Evolutionary conservation across 208 protist genomes (phyloP).

Genomic region (Crithidia acanthocephali): DNA sequence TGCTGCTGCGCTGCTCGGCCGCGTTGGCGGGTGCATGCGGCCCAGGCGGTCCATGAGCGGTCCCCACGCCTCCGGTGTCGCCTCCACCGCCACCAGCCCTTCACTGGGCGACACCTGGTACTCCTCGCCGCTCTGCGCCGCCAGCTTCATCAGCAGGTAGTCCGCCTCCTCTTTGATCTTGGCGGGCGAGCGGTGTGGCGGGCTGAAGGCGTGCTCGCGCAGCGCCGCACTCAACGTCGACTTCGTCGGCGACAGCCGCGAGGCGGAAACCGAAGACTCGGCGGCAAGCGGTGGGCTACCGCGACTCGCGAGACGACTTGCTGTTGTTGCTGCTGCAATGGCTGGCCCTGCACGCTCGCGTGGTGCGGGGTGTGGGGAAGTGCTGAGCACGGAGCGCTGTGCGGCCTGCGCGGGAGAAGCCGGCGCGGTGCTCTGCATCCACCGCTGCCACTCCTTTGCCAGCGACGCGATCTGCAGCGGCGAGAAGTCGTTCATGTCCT

Average conservation of each 20-base stretch:
- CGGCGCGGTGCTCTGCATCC: slow-evolving; percentile 1
- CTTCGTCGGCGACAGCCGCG: slow-evolving; percentile 16
- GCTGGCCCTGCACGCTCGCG: background rate
- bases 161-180: slow-evolving; percentile 38
- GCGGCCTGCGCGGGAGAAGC: background rate
- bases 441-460: slow-evolving; percentile 46
- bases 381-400: background rate
- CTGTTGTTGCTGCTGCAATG: background rate
- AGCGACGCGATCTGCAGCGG: slow-evolving; percentile 55
- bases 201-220: slow-evolving; percentile 27
- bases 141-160: slow-evolving; percentile 38
- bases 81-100: slow-evolving; percentile 40
- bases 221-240: slow-evolving; percentile 25
- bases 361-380: background rate
- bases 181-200: slow-evolving; percentile 29
- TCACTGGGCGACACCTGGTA: slow-evolving; percentile 33
- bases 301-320: background rate
- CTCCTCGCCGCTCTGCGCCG: slow-evolving; percentile 33
- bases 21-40: slow-evolving; percentile 22
- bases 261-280: background rate
- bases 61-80: slow-evolving; percentile 32
- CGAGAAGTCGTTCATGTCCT: slow-evolving; percentile 61
- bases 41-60: slow-evolving; percentile 33
- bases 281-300: slow-evolving; percentile 1
- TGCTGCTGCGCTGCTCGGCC: background rate